These are phyloP conservation scores for Suhomyces guaymorum DNA, from an alignment of 1,139 yeast genomes.

Conservation along the genomic window DNA sequence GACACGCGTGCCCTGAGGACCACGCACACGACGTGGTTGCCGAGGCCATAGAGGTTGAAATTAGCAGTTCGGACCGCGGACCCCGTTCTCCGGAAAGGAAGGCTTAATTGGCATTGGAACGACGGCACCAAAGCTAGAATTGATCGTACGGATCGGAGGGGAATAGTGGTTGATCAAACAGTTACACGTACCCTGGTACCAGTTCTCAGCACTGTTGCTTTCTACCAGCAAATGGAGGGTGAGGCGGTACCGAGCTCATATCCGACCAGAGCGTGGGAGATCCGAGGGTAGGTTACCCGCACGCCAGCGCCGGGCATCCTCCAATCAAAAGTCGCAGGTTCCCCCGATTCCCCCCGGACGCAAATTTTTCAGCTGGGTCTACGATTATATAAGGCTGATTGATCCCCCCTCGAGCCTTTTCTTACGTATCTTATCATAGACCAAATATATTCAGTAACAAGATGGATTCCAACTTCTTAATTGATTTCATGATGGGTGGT, in stretches of 20 bases:
- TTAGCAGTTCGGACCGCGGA: too few relatives aligned
- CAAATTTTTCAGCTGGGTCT: constrained; percentile 11
- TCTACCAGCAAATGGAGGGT: too few relatives aligned
- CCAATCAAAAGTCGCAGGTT: constrained; percentile 10
- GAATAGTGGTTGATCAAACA: neutral
- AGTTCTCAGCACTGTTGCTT: too few relatives aligned
- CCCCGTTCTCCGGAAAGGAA: too few relatives aligned
- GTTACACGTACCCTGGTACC: neutral
- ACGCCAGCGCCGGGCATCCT: constrained; percentile 3
- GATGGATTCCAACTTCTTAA: constrained; percentile 22
- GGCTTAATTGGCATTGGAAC: too few relatives aligned
- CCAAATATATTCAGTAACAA: constrained; percentile 18
- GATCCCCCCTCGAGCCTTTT: constrained; percentile 10
- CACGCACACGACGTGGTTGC: too few relatives aligned
- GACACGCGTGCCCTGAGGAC: too few relatives aligned
- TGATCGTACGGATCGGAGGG: too few relatives aligned
- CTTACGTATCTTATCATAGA: constrained; percentile 11
- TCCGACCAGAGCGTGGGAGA: constrained; percentile 5
- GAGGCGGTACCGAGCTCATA: constrained; percentile 7
- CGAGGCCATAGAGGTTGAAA: too few relatives aligned
- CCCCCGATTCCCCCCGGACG: constrained; percentile 16
- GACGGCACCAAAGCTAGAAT: too few relatives aligned
- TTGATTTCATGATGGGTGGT: constrained; percentile 56
- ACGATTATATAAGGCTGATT: constrained; percentile 11
- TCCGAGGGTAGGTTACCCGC: constrained; percentile 10